A percentile compares a stretch with the other conserved stretches of the same genome.
These are phyloP conservation scores for Spinellus fusiger DNA, from an alignment of 192 early-diverging fungal species.

Conservation along the genomic window DNA sequence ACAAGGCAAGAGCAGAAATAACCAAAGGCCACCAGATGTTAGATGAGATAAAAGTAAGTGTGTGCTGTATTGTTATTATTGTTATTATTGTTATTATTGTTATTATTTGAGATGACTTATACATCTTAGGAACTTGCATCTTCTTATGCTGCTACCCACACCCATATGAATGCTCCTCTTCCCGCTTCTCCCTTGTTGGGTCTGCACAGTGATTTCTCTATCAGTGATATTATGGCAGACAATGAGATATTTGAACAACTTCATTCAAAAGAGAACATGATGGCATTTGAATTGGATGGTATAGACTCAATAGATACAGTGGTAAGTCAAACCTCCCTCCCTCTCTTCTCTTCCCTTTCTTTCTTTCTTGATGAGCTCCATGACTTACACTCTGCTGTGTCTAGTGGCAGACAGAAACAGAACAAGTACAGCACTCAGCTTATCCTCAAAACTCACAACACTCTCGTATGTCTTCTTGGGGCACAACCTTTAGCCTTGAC, in stretches of 20 bases:
- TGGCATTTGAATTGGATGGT: constrained; percentile 2
- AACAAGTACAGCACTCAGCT: background rate
- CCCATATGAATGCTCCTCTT: background rate
- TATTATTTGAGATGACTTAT: background rate
- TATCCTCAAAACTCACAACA: background rate
- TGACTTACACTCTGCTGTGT: no score
- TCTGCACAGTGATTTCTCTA: background rate
- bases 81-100: background rate
- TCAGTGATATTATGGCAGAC: constrained; percentile 12
- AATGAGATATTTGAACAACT: constrained; percentile 13
- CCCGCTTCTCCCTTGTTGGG: background rate
- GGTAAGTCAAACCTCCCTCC: background rate
- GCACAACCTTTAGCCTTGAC: background rate
- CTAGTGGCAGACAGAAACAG: no score
- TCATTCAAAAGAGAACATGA: constrained; percentile 12
- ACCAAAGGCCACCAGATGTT: constrained; percentile 13
- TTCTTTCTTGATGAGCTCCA: no score
- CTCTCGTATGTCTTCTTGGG: background rate
- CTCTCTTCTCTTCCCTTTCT: no score
- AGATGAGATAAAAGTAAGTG: constrained; percentile 11
- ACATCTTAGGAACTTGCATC: no score
- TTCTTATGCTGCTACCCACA: background rate
- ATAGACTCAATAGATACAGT: background rate
- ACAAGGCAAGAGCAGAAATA: constrained; percentile 11
- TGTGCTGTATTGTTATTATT: background rate